Base-by-base conservation (phyloP, 345 rosid species). In the Arabidopsis suecica region DNA sequence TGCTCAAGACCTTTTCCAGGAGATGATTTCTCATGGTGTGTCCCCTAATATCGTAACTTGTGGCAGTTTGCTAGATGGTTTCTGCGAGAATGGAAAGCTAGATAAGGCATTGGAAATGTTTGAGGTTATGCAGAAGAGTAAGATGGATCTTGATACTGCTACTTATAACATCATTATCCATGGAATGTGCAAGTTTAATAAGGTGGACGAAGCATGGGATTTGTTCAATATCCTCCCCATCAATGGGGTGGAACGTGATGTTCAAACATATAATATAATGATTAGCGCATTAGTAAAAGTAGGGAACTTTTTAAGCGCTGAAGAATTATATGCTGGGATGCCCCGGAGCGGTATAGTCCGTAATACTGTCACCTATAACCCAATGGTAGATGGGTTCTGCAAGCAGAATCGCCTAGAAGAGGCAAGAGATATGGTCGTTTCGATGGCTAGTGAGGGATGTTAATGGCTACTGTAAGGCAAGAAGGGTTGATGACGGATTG, bases 381-480 rank as follows among this genome's bases (percentile, higher is more conserved):
- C 68, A 40, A 40, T 62, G 68, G n/a, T 62, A 2, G 23, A 42
- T 5, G 68, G 68, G 30, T 62, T 40, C 1, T 62, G 68, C 37
- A 42, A 62, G 23, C 37, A 62, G 7, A 7, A 13, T 14, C 16
- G 9, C 22, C n/a, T 60, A 18, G 64, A 60, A 37, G 64, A 37
- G 1, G 62, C 42, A 0, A 34, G 4, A 16, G 14, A 2, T 1
- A n/a, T 58, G 62, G 16, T 37, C 37, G 47, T 37, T 60, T 37
- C 0, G 1, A 37, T 60, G 64, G 30, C 4, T 60, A 34, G 44
- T 32, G 12, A 65, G 8, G 57, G 70, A 18, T 65, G 40, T 23
- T 11, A 7, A 40, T 2, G 66, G 66, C 10, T 40, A 40, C 2
- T 61, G 49, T 23, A 61, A 13, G 34, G 50, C 49, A 0, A 23